Evolutionary conservation across 2,329 filamentous ascomycete genomes (phyloP).

Genomic region (Myriangium duriaei): DNA sequence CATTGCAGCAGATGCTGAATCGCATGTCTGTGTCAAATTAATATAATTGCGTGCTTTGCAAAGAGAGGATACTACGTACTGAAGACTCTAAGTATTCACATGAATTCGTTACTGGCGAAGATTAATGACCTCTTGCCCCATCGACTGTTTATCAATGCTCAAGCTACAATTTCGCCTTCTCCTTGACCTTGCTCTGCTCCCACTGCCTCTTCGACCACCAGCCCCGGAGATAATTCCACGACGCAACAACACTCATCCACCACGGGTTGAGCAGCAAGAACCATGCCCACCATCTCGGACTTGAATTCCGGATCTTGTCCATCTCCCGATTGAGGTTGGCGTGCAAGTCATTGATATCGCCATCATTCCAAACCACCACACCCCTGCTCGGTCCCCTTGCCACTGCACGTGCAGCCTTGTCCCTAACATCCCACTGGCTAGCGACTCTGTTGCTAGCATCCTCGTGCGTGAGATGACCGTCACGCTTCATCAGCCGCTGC

Average conservation of each 20-base stretch:
- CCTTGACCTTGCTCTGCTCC: constrained; percentile 44
- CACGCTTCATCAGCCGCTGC: constrained; percentile 58
- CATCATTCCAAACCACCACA: constrained; percentile 85
- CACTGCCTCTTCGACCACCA: constrained; percentile 57
- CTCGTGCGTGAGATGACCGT: constrained; percentile 65
- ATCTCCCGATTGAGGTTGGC: constrained; percentile 56
- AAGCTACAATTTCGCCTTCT: constrained; percentile 45
- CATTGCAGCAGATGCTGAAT: too few species aligned
- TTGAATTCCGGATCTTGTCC: constrained; percentile 45
- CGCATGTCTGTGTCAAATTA: too few species aligned
- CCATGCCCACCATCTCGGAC: constrained; percentile 78
- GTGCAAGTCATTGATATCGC: constrained; percentile 55
- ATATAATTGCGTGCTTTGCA: too few species aligned
- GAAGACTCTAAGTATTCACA: too few species aligned
- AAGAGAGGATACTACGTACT: too few species aligned
- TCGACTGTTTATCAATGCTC: too few species aligned
- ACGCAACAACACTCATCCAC: constrained; percentile 53
- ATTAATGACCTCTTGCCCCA: too few species aligned
- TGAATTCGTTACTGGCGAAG: too few species aligned
- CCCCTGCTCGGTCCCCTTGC: constrained; percentile 51
- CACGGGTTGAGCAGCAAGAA: constrained; percentile 57
- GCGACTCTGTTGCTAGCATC: constrained; percentile 78
- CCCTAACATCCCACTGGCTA: constrained; percentile 74
- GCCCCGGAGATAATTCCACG: constrained; percentile 64
- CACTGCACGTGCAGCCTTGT: constrained; percentile 67